phyloP scores from a whole-genome alignment of 495 filamentous ascomycete genomes.

The Hypoxylon fragiforme region DNA sequence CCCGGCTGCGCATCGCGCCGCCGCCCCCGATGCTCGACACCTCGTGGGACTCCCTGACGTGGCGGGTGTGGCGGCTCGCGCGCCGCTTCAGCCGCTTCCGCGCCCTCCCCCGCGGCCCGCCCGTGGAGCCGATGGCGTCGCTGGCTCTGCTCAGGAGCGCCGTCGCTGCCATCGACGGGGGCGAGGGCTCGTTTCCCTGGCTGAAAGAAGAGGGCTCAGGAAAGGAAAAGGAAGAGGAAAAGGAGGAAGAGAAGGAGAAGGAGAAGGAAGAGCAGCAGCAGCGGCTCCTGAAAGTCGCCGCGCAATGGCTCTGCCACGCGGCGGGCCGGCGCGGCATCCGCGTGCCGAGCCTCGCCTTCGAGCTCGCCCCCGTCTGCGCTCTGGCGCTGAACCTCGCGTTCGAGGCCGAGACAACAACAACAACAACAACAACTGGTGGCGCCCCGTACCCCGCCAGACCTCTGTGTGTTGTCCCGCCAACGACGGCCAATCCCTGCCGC shows the following conservation, averaged over 20 bases:
- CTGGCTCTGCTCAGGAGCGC: slow-evolving; percentile 13
- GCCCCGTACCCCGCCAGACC: neutral
- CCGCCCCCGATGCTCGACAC: slow-evolving; percentile 25
- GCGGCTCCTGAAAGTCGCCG: too few relatives aligned
- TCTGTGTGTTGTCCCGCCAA: neutral
- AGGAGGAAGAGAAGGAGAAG: too few relatives aligned
- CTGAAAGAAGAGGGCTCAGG: slow-evolving; percentile 5
- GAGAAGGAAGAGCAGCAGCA: slow-evolving; percentile 13
- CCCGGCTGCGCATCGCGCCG: slow-evolving; percentile 8
- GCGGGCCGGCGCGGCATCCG: slow-evolving; percentile 22
- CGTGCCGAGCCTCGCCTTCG: slow-evolving; percentile 7
- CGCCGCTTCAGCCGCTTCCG: neutral
- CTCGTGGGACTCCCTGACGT: slow-evolving; percentile 33
- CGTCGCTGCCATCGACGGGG: slow-evolving; percentile 13
- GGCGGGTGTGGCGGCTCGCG: slow-evolving; percentile 32
- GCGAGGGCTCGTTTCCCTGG: slow-evolving; percentile 4
- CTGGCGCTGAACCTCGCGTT: slow-evolving; percentile 31
- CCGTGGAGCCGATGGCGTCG: neutral
- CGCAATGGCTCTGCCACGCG: slow-evolving; percentile 25
- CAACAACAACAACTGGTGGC: neutral
- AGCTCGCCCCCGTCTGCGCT: slow-evolving; percentile 7
- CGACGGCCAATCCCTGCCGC: neutral
- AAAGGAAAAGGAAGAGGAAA: too few relatives aligned
- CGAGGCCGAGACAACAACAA: slow-evolving; percentile 10
- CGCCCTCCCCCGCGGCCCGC: neutral